Evolutionary conservation across 2,329 filamentous ascomycete species (phyloP).

Genomic region (Metarhizium rileyi): DNA sequence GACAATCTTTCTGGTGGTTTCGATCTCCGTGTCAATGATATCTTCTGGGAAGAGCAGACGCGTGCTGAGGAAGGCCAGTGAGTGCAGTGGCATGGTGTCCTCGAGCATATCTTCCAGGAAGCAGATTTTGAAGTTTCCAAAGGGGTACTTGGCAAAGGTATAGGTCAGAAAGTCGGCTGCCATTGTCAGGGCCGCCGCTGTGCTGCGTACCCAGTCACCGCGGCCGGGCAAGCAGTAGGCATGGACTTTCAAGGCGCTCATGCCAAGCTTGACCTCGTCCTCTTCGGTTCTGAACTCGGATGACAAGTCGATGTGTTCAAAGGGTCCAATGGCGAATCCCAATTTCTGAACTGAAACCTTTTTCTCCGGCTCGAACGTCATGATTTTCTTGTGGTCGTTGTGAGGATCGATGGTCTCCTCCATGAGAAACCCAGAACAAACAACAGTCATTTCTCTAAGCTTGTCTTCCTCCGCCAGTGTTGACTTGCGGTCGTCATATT

Average conservation of each 20-base stretch:
- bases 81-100: constrained; percentile 69
- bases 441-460: constrained; percentile 75
- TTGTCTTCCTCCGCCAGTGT: constrained; percentile 68
- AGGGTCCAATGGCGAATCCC: constrained; percentile 88
- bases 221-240: constrained; percentile 85
- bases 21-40: constrained; percentile 75
- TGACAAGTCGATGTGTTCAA: constrained; percentile 80
- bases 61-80: constrained; percentile 78
- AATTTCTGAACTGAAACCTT: constrained; percentile 79
- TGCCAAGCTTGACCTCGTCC: constrained; percentile 82
- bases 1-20: constrained; percentile 70
- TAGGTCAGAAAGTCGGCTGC: constrained; percentile 88
- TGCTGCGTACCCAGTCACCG: constrained; percentile 73
- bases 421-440: constrained; percentile 82
- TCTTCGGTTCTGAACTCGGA: constrained; percentile 83
- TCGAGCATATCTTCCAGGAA: constrained; percentile 83
- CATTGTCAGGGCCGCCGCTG: constrained; percentile 72
- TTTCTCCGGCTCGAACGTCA: constrained; percentile 69
- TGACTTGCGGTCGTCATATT: constrained; percentile 28
- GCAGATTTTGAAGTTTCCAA: constrained; percentile 82
- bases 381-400: constrained; percentile 76
- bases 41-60: constrained; percentile 76
- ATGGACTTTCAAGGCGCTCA: constrained; percentile 79
- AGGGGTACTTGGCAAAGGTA: constrained; percentile 83
- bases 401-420: constrained; percentile 71